Conservation (phyloP, 305 asterid species). For the Stenogyne calaminthoides region DNA sequence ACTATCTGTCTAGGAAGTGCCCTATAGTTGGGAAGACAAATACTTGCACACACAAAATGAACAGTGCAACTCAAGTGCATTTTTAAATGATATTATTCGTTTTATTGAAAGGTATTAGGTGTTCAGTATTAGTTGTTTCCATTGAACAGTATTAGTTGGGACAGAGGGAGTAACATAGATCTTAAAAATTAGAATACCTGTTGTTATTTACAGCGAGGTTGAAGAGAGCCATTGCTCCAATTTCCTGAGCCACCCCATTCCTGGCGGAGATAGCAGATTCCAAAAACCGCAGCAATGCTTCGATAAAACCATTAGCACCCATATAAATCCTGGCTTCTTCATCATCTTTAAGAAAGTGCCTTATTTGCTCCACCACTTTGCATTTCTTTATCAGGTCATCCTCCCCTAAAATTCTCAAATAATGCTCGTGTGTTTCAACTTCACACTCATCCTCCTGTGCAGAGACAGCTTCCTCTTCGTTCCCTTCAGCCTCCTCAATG, state of each 20-base stretch:
- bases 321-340: constrained; percentile 93
- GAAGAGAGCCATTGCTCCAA: constrained; percentile 97
- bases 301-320: constrained; percentile 96
- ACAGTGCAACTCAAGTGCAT: too few species aligned
- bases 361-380: constrained; percentile 71
- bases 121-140: too few species aligned
- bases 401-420: constrained; percentile 55
- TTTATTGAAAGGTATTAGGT: too few species aligned
- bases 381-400: constrained; percentile 62
- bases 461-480: constrained; percentile 63
- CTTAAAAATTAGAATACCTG: constrained; percentile 50
- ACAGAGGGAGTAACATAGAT: neutral
- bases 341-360: constrained; percentile 89
- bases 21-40: too few species aligned
- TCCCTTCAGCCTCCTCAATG: constrained; percentile 75
- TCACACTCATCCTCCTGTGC: constrained; percentile 54
- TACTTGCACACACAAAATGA: too few species aligned
- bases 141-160: neutral
- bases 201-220: constrained; percentile 96
- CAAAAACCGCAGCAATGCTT: constrained; percentile 75
- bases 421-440: constrained; percentile 54
- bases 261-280: constrained; percentile 64
- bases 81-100: too few species aligned
- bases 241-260: constrained; percentile 76
- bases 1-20: neutral